Conservation (phyloP, 257 asterid species). For the Cruciata laevipes region DNA sequence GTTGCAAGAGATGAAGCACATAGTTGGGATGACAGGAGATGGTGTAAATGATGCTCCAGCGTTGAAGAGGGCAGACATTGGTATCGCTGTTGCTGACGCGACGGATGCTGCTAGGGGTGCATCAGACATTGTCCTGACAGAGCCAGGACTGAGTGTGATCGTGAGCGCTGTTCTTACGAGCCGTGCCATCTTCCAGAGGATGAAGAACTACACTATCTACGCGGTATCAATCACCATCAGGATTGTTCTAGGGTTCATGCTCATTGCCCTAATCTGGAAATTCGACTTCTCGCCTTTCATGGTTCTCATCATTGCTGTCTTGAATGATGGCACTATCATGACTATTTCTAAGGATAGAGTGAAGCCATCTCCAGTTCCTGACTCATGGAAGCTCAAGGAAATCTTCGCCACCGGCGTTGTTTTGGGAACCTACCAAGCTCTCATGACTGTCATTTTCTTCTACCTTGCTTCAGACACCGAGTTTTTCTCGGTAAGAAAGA, state of each 20-base stretch:
- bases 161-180: constrained; percentile 83
- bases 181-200: constrained; percentile 88
- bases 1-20: constrained; percentile 73
- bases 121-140: constrained; percentile 78
- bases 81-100: constrained; percentile 89
- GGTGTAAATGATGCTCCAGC: constrained; percentile 96
- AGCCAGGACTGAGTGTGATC: constrained; percentile 86
- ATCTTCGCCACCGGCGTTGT: constrained; percentile 84
- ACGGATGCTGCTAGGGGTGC: constrained; percentile 88
- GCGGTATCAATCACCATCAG: constrained; percentile 90
- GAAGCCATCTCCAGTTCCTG: constrained; percentile 87
- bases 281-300: constrained; percentile 92
- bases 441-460: constrained; percentile 76
- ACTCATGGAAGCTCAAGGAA: constrained; percentile 89
- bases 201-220: constrained; percentile 85
- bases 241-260: constrained; percentile 85
- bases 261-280: constrained; percentile 80
- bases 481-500: constrained; percentile 43
- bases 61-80: constrained; percentile 76
- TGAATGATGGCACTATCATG: constrained; percentile 93
- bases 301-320: constrained; percentile 80
- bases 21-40: constrained; percentile 89
- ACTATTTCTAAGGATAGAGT: constrained; percentile 85
- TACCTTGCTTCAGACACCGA: constrained; percentile 65
- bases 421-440: constrained; percentile 76